phyloP scores from a whole-genome alignment of 441 rosid species.

The Populus tomentosa region DNA sequence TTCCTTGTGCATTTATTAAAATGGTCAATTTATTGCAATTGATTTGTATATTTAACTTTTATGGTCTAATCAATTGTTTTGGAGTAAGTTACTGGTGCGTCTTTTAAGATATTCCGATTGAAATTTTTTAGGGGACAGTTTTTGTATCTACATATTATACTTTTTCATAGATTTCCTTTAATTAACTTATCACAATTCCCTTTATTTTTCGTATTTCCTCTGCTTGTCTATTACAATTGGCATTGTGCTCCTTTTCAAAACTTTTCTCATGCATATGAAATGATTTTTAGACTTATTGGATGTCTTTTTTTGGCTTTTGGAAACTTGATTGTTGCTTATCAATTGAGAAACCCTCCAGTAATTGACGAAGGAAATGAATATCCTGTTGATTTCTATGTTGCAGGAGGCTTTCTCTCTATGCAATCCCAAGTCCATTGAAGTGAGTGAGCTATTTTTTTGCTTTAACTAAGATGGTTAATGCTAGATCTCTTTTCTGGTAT shows the following conservation, averaged over 20 bases:
- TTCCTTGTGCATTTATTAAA: neutral
- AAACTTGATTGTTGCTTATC: neutral
- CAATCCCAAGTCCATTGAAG: conserved; percentile 75
- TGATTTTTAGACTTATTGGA: neutral
- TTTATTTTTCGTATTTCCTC: neutral
- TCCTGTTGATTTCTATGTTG: conserved; percentile 9
- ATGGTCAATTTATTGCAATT: neutral
- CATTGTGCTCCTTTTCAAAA: neutral
- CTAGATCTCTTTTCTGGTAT: neutral
- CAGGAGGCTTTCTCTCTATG: conserved; percentile 88
- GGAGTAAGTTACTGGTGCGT: neutral
- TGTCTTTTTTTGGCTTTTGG: neutral
- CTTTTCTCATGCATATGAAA: neutral
- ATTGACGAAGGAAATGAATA: conserved; percentile 4
- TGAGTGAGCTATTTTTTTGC: conserved; percentile 22
- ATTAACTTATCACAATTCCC: neutral
- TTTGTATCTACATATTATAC: neutral
- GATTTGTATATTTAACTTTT: neutral
- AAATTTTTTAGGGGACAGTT: neutral
- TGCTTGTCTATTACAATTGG: neutral
- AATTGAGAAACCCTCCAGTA: neutral
- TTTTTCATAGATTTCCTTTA: neutral
- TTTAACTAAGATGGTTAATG: neutral
- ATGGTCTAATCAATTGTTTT: neutral
- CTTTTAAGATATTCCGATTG: neutral